Conservation (phyloP, 1,284 basidiomycete genomes). For the Laetiporus sulphureus region DNA sequence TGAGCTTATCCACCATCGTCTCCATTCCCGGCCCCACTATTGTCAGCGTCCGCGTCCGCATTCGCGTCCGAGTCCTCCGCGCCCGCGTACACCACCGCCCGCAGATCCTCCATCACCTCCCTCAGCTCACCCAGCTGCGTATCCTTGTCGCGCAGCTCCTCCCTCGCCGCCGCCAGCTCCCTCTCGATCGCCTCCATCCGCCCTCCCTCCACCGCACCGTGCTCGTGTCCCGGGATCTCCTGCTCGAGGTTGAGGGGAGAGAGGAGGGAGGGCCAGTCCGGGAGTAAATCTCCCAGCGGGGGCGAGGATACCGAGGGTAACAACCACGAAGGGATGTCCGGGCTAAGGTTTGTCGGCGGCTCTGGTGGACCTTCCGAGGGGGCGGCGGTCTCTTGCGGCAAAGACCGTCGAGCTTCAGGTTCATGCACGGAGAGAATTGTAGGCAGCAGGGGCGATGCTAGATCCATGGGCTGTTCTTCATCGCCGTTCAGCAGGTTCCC, state of each 20-base stretch:
- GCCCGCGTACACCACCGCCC: constrained; percentile 3
- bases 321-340: background rate
- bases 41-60: background rate
- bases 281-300: constrained; percentile 2
- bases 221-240: too few relatives aligned
- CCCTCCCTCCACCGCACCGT: constrained; percentile 9
- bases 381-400: constrained; percentile 7
- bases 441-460: constrained; percentile 47
- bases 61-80: background rate
- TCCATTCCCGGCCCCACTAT: background rate
- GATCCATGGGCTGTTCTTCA: constrained; percentile 48
- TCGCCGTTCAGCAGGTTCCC: too few relatives aligned
- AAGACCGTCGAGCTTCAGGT: too few relatives aligned
- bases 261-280: constrained; percentile 4
- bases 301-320: background rate
- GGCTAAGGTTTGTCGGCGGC: constrained; percentile 9
- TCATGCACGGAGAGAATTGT: constrained; percentile 25
- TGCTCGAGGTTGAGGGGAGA: constrained; percentile 5
- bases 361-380: constrained; percentile 14
- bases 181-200: constrained; percentile 18
- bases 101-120: constrained; percentile 12
- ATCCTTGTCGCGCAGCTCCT: constrained; percentile 16
- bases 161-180: constrained; percentile 16
- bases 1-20: background rate
- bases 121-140: constrained; percentile 18